These are phyloP conservation scores for Vigna radiata DNA, from an alignment of 306 rosid species.

Conservation along the genomic window DNA sequence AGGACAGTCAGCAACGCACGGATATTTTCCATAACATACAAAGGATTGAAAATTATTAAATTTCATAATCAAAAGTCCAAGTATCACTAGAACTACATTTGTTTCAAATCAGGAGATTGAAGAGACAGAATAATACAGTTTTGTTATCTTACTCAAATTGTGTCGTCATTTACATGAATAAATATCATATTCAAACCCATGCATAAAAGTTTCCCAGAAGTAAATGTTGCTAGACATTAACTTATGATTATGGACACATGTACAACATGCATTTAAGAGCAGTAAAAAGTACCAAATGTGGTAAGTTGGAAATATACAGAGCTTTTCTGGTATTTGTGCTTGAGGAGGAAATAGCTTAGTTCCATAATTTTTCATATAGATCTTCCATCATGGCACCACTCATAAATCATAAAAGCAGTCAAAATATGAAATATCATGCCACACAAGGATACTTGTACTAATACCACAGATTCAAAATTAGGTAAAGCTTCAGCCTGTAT, in stretches of 20 bases:
- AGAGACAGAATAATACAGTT: slow-evolving; percentile 25
- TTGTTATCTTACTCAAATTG: neutral
- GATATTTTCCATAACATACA: neutral
- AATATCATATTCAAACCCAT: slow-evolving; percentile 20
- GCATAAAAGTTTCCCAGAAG: slow-evolving; percentile 13
- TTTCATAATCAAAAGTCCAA: neutral
- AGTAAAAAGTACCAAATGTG: slow-evolving; percentile 24
- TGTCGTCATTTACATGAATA: slow-evolving; percentile 9
- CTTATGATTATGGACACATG: slow-evolving; percentile 1
- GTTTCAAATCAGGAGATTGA: slow-evolving; percentile 14
- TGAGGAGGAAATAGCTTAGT: slow-evolving; percentile 29
- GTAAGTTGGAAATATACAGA: slow-evolving; percentile 21
- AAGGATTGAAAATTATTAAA: neutral
- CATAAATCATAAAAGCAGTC: slow-evolving; percentile 31
- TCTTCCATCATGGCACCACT: neutral
- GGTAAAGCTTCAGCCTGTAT: slow-evolving; percentile 1
- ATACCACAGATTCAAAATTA: slow-evolving; percentile 5
- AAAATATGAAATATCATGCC: slow-evolving; percentile 29
- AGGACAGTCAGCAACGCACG: neutral
- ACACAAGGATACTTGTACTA: slow-evolving; percentile 6
- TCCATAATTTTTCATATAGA: slow-evolving; percentile 12
- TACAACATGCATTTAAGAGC: slow-evolving; percentile 34
- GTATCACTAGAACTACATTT: slow-evolving; percentile 20
- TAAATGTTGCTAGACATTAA: slow-evolving; percentile 22
- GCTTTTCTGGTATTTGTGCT: slow-evolving; percentile 17